Base-by-base conservation (phyloP, 2,329 filamentous ascomycete species). In the Scorias spongiosa region DNA sequence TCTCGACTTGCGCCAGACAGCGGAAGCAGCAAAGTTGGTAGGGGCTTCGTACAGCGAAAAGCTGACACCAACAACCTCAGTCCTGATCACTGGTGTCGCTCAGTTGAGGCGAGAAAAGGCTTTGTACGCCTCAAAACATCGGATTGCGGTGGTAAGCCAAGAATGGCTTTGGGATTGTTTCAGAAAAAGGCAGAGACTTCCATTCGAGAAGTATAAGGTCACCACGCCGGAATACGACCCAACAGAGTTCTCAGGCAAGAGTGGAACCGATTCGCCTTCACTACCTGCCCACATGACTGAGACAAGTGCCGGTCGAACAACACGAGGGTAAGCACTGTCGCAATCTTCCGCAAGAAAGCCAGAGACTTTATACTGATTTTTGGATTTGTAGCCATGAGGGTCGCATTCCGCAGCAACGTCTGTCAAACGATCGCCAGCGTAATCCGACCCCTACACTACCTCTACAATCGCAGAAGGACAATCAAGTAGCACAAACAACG, bases 131-230 rank as follows among this genome's bases (percentile, higher is more conserved):
- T 60, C 77, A 8, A 72, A 80, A 53, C 84, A 84, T 70, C 72
- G 73, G 4, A 81, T 96, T 10, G 84, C 87, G 2, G 77, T 89
- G n/a, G 83, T 96, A 10, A 74, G 74, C 7, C 75, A 77, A 14
- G 75, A 81, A 17, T 98, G 91, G 91, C 68, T 98, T 2, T 91
- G 84, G 80, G 74, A 80, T 42, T 91, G 83, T 51, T 78, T 95
- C 42, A 68, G 71, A 43, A 60, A 57, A 39, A 54, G 74, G 28
- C 60, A 66, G 43, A 67, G 64, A 52, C 65, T 72, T 44, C 55
- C 69, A 10, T 71, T 70, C 52, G 29, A 66, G 43, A 14, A 74
- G 2, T 57, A 51, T 51, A 41, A 45, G 42, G 39, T 59, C 10
- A 32, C 46, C 12, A 37, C 57, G 26, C 48, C 53, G 7, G 42